Evolutionary conservation across 257 asterid genomes (phyloP).

Genomic region (Lavandula angustifolia): DNA sequence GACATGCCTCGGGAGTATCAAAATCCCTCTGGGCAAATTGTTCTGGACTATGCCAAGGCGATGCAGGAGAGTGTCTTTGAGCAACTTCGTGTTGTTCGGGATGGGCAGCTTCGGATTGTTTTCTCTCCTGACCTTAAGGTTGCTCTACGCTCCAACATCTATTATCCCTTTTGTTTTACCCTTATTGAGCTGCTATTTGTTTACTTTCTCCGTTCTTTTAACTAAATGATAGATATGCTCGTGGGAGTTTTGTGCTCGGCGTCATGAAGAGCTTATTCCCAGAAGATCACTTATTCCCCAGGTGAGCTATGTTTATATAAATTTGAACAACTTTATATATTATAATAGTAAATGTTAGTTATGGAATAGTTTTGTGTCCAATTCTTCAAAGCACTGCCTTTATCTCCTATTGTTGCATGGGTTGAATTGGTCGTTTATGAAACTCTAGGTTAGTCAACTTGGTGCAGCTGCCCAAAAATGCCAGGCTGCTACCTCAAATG

Average conservation of each 20-base stretch:
- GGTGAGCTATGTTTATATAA: slow-evolving; percentile 44
- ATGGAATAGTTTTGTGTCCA: slow-evolving; percentile 6
- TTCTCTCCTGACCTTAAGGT: slow-evolving; percentile 96
- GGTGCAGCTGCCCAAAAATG: slow-evolving; percentile 95
- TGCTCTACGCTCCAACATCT: slow-evolving; percentile 10
- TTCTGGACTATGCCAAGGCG: slow-evolving; percentile 91
- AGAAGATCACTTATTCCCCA: slow-evolving; percentile 87
- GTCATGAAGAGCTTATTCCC: slow-evolving; percentile 95
- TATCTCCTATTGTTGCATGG: slow-evolving; percentile 3
- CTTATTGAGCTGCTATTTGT: slow-evolving; percentile 25
- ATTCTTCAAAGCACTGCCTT: not conserved
- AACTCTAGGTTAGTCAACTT: slow-evolving; percentile 83
- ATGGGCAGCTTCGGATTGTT: slow-evolving; percentile 94
- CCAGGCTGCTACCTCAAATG: slow-evolving; percentile 80
- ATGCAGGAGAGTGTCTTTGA: slow-evolving; percentile 96
- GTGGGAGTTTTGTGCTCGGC: slow-evolving; percentile 98
- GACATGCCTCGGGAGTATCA: slow-evolving; percentile 96
- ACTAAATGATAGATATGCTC: slow-evolving; percentile 70
- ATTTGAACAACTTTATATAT: not conserved
- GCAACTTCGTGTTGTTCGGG: slow-evolving; percentile 96
- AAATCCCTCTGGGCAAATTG: slow-evolving; percentile 85
- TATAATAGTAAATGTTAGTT: not conserved
- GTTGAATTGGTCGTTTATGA: slow-evolving; percentile 10
- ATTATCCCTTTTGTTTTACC: slow-evolving; percentile 16
- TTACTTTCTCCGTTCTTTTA: slow-evolving; percentile 14